A percentile compares a stretch with the other conserved stretches of the same genome.
Evolutionary conservation across 2,329 filamentous ascomycete species (phyloP).

Genomic region (Calonectria pseudoreteaudii): DNA sequence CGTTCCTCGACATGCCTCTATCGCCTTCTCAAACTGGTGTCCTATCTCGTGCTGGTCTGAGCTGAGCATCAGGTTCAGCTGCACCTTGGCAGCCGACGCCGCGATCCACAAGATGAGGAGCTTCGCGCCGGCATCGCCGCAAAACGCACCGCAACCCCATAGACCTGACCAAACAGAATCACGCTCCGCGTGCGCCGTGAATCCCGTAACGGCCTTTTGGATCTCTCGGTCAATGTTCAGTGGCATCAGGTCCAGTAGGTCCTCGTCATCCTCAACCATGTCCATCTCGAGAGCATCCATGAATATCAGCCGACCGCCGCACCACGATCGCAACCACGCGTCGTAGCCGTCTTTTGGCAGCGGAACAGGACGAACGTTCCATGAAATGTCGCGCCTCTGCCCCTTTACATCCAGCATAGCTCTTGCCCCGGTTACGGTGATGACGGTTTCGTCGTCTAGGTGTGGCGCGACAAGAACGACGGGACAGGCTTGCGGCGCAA

Average conservation of each 20-base stretch:
- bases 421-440: conserved; percentile 43
- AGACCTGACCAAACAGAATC: conserved; percentile 42
- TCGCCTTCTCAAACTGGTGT: conserved; percentile 15
- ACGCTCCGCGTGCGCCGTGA: conserved; percentile 34
- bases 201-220: conserved; percentile 44
- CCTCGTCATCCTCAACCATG: conserved; percentile 30
- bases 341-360: not conserved
- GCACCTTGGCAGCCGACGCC: conserved; percentile 38
- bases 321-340: conserved; percentile 19
- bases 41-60: conserved; percentile 35
- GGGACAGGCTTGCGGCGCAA: conserved; percentile 49
- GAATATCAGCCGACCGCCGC: conserved; percentile 47
- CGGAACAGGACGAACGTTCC: conserved; percentile 12
- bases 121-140: conserved; percentile 48
- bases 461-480: conserved; percentile 49
- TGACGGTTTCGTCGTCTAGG: conserved; percentile 39
- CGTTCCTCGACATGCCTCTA: conserved; percentile 10
- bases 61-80: conserved; percentile 33
- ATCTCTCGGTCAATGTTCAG: conserved; percentile 46
- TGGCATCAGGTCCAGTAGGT: conserved; percentile 42
- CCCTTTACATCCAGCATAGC: conserved; percentile 46
- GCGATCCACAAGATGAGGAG: conserved; percentile 48
- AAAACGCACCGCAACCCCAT: conserved; percentile 52
- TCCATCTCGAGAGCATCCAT: conserved; percentile 54
- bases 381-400: conserved; percentile 45